These are phyloP conservation scores for Scheffersomyces lignicola DNA, from an alignment of 1,139 yeast genomes.

Conservation along the genomic window DNA sequence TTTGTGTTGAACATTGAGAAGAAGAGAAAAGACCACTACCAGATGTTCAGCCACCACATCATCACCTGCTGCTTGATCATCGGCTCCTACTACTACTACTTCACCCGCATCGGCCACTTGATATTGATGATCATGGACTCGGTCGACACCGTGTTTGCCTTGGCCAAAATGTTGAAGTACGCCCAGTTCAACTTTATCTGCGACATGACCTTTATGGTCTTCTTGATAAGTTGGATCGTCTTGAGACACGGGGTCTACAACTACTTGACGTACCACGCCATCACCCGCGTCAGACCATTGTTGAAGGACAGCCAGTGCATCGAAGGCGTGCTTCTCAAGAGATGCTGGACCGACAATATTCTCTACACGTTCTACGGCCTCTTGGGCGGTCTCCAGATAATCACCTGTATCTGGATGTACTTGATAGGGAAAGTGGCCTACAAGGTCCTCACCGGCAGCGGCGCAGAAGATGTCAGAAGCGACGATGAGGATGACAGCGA, in stretches of 20 bases:
- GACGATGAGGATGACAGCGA: constrained; percentile 57
- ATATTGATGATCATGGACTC: constrained; percentile 80
- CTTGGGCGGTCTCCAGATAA: constrained; percentile 64
- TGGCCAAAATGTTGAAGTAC: constrained; percentile 78
- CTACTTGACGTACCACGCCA: constrained; percentile 59
- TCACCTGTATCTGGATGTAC: constrained; percentile 73
- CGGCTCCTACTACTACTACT: constrained; percentile 75
- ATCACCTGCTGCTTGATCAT: constrained; percentile 67
- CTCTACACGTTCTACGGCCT: constrained; percentile 55
- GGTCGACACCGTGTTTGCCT: constrained; percentile 69
- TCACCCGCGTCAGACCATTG: constrained; percentile 32
- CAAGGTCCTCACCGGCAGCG: constrained; percentile 67
- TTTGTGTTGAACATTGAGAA: constrained; percentile 76
- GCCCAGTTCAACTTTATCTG: constrained; percentile 60
- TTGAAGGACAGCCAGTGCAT: constrained; percentile 39
- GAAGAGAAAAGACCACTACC: constrained; percentile 76
- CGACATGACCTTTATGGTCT: constrained; percentile 68
- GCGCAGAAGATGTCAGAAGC: constrained; percentile 84
- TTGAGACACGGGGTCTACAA: constrained; percentile 77
- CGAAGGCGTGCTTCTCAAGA: constrained; percentile 22
- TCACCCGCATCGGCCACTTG: constrained; percentile 75
- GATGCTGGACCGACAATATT: constrained; percentile 61
- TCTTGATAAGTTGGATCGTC: constrained; percentile 67
- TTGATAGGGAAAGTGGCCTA: constrained; percentile 69
- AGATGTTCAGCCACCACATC: constrained; percentile 88